Base-by-base conservation (phyloP, 2,329 filamentous ascomycete species). In the Claviceps pazoutovae region DNA sequence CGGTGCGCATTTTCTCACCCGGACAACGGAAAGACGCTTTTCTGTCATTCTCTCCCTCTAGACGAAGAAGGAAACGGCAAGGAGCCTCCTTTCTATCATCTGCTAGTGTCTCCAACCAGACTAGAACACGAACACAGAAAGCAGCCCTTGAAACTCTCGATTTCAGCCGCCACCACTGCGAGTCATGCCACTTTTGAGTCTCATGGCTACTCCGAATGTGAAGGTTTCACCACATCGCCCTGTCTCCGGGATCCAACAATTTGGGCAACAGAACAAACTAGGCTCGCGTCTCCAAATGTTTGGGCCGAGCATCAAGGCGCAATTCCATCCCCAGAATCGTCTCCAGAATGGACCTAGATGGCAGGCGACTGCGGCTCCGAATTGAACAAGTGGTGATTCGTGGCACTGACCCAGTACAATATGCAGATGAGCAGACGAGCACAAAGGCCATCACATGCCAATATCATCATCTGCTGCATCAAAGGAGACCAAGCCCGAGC, bases 381-480 rank as follows among this genome's bases (percentile, higher is more conserved):
- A 9, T 30, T 30, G 26, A 3, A 30, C 8, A 7, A 30, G 2
- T 30, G 8, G 8, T 30, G 26, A 16, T 42, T 26, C 19, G 34
- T 17, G 37, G 23, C 41, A 2, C 21, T 36, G 4, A 21, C 36
- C 43, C 50, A 51, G 44, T 34, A 21, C 36, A 51, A 9, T 44
- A 47, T 14, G 50, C 50, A 51, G 17, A 13, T 13, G 19, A 47
- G 17, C 16, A 51, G 17, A 13, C n/a, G 21, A 48, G 17, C 16
- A 51, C 44, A 1, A 47, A n/a, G 16, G 43, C 50, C 16, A 51
- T 21, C 21, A 36, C 8, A 9, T 30, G 3, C 30, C 30, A 30
- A 8, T 30, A 11, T 4, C 53, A 52, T 69, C 21, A 60, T 76
- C 7, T 64, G 68, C 56, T 64, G 64, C 23, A 62, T 78, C 6